Conservation (phyloP, 805 yeast genomes). For the Ogataea paraovalis region DNA sequence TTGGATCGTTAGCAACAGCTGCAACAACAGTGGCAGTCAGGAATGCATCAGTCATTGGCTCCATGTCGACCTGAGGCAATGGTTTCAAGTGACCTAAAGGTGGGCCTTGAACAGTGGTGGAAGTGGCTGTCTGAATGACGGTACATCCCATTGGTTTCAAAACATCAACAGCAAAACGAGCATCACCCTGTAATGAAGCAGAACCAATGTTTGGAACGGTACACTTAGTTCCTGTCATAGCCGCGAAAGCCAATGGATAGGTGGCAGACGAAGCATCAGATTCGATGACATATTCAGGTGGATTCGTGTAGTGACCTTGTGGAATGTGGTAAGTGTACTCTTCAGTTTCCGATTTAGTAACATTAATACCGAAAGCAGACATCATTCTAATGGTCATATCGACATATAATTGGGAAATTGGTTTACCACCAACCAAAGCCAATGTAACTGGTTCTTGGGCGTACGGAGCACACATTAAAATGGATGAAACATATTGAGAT, state of each 20-base stretch:
- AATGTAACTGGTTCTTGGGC: slow-evolving; percentile 85
- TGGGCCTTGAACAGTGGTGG: slow-evolving; percentile 93
- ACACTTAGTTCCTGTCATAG: slow-evolving; percentile 88
- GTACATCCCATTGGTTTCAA: slow-evolving; percentile 91
- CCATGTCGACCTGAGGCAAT: slow-evolving; percentile 84
- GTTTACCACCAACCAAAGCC: slow-evolving; percentile 91
- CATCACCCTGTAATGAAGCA: slow-evolving; percentile 93
- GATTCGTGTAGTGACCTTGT: slow-evolving; percentile 73
- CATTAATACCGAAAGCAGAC: slow-evolving; percentile 82
- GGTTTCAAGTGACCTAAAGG: slow-evolving; percentile 64
- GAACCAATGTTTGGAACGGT: slow-evolving; percentile 94
- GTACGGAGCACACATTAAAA: slow-evolving; percentile 96
- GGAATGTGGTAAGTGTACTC: slow-evolving; percentile 89
- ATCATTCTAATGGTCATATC: slow-evolving; percentile 97
- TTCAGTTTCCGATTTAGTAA: slow-evolving; percentile 63
- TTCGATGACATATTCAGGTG: slow-evolving; percentile 82
- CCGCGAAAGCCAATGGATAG: slow-evolving; percentile 96
- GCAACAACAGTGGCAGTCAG: slow-evolving; percentile 96
- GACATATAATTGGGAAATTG: slow-evolving; percentile 91
- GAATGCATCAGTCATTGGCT: slow-evolving; percentile 99
- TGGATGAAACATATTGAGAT: slow-evolving; percentile 94
- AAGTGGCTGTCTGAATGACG: slow-evolving; percentile 75
- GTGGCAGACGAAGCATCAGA: slow-evolving; percentile 98
- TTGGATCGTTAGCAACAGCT: slow-evolving; percentile 64
- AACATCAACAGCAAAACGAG: slow-evolving; percentile 91